Percentiles rank a stretch among this genome's conserved stretches.
These are phyloP conservation scores for Anisogramma anomala DNA, from an alignment of 2,329 filamentous ascomycete species.

Conservation along the genomic window DNA sequence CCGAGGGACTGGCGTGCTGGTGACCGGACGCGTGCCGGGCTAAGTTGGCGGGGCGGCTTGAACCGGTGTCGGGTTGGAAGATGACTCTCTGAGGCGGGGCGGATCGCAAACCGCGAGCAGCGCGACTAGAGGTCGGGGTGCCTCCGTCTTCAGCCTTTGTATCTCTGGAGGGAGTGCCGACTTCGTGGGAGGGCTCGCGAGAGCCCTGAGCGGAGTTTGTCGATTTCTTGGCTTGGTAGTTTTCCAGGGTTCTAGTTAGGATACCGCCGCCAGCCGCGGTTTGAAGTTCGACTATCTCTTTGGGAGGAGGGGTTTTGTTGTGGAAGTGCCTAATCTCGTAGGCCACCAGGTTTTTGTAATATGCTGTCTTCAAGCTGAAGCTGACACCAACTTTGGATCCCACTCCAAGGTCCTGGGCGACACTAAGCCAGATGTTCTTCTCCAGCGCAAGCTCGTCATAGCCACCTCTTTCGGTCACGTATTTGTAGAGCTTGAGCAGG, in stretches of 20 bases:
- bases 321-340: conserved; percentile 75
- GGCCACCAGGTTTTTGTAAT: conserved; percentile 80
- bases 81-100: conserved; percentile 76
- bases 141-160: conserved; percentile 32
- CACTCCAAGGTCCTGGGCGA: conserved; percentile 66
- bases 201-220: conserved; percentile 42
- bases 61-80: conserved; percentile 68
- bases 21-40: conserved; percentile 42
- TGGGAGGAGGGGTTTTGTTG: conserved; percentile 70
- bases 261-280: conserved; percentile 75
- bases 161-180: conserved; percentile 46
- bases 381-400: conserved; percentile 68
- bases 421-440: conserved; percentile 74
- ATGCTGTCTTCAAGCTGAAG: conserved; percentile 75
- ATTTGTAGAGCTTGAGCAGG: conserved; percentile 65
- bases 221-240: conserved; percentile 40
- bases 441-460: conserved; percentile 77
- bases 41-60: conserved; percentile 42
- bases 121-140: conserved; percentile 41
- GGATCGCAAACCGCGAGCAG: conserved; percentile 59
- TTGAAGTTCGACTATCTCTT: conserved; percentile 77
- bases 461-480: conserved; percentile 65
- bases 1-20: conserved; percentile 23
- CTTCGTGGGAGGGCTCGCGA: conserved; percentile 47
- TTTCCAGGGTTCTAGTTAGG: conserved; percentile 68